phyloP scores from a whole-genome alignment of 345 rosid species.

The Citrus inodora region DNA sequence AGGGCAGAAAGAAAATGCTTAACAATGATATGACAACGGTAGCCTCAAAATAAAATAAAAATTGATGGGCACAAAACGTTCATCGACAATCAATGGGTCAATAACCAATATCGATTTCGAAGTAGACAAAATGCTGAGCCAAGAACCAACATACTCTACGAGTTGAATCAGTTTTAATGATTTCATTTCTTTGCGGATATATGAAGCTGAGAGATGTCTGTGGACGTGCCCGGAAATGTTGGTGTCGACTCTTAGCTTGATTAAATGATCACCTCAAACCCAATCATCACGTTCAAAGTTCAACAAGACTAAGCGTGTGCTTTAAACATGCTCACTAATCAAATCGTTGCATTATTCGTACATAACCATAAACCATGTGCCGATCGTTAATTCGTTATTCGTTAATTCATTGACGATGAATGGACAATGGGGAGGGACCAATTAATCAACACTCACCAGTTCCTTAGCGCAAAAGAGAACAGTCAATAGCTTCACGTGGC shows the following conservation, averaged over 20 bases:
- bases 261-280: background rate
- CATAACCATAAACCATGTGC: background rate
- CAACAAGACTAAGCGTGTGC: background rate
- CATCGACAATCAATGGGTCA: background rate
- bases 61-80: background rate
- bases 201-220: background rate
- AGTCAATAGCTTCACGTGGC: background rate
- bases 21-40: background rate
- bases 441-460: background rate
- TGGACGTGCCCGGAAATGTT: background rate
- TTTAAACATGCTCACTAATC: background rate
- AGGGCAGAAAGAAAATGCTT: background rate
- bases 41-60: background rate
- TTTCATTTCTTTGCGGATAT: background rate
- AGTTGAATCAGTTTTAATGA: background rate
- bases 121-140: background rate
- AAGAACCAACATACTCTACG: background rate
- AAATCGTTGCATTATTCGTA: background rate
- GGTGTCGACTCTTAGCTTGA: background rate
- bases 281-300: background rate
- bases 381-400: too few relatives aligned
- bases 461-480: background rate
- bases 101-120: background rate
- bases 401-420: background rate
- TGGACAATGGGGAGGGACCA: background rate